Evolutionary conservation across 441 rosid genomes (phyloP).

Genomic region (Populus hybrid): DNA sequence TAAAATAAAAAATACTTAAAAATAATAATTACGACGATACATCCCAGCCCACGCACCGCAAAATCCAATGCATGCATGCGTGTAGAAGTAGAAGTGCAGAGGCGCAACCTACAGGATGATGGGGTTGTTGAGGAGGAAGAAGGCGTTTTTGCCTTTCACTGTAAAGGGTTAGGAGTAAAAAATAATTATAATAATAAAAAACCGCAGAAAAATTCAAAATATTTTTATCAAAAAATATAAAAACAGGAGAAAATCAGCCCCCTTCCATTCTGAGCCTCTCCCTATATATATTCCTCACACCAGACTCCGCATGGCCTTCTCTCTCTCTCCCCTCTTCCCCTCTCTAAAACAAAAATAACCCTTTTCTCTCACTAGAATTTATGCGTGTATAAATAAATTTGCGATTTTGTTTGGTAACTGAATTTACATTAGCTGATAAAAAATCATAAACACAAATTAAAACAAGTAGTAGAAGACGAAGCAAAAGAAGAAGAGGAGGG

Average conservation of each 20-base stretch:
- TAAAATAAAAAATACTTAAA: too few species aligned
- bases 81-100: background rate
- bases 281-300: slow-evolving; percentile 30
- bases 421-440: slow-evolving; percentile 30
- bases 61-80: too few species aligned
- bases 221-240: background rate
- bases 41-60: too few species aligned
- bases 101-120: background rate
- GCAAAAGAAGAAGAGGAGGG: slow-evolving; percentile 17
- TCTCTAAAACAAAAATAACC: slow-evolving; percentile 13
- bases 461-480: slow-evolving; percentile 6
- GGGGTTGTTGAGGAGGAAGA: too few species aligned
- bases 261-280: slow-evolving; percentile 13
- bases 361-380: slow-evolving; percentile 9
- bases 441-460: slow-evolving; percentile 18
- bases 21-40: too few species aligned
- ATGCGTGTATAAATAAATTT: slow-evolving; percentile 7
- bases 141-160: background rate
- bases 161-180: background rate
- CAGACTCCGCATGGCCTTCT: slow-evolving; percentile 23
- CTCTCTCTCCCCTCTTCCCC: slow-evolving; percentile 11
- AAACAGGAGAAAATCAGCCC: slow-evolving; percentile 2
- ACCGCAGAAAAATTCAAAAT: background rate
- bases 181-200: background rate
- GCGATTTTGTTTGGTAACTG: slow-evolving; percentile 22